A percentile compares a stretch with the other conserved stretches of the same genome.
Evolutionary conservation across 2,329 filamentous ascomycete species (phyloP).

Genomic region (Aspergillus hiratsukae): DNA sequence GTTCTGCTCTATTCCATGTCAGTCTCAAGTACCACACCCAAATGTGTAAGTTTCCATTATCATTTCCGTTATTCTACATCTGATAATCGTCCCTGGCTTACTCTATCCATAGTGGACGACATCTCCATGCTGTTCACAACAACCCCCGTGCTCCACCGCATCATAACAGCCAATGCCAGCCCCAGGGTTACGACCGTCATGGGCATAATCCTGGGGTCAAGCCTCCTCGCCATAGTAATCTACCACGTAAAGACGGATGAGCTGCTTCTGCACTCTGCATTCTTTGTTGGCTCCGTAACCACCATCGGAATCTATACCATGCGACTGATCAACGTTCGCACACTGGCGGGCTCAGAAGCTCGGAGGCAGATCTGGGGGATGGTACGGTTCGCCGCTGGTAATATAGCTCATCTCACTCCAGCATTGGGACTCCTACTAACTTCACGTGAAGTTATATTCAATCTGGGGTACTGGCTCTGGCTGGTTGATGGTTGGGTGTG

Average conservation of each 20-base stretch:
- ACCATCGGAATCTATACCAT: slow-evolving; percentile 15
- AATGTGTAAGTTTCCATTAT: slow-evolving; percentile 16
- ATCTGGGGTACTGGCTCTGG: slow-evolving; percentile 19
- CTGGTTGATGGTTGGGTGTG: slow-evolving; percentile 23
- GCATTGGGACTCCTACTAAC: background rate
- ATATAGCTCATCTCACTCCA: background rate
- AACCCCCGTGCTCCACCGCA: slow-evolving; percentile 17
- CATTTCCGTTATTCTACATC: background rate
- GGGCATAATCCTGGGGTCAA: slow-evolving; percentile 2
- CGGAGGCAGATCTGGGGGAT: slow-evolving; percentile 16
- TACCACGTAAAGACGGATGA: slow-evolving; percentile 17
- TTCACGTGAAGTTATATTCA: slow-evolving; percentile 12
- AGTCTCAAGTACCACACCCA: slow-evolving; percentile 27
- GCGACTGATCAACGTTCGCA: slow-evolving; percentile 10
- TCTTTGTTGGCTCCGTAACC: slow-evolving; percentile 10
- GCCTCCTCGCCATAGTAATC: slow-evolving; percentile 3
- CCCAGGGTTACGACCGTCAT: slow-evolving; percentile 3
- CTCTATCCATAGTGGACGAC: slow-evolving; percentile 15
- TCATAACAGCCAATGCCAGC: slow-evolving; percentile 13
- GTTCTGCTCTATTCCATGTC: slow-evolving; percentile 22
- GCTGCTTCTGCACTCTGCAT: slow-evolving; percentile 12
- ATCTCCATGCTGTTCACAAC: slow-evolving; percentile 21
- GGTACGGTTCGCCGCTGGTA: slow-evolving; percentile 17
- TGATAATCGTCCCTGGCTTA: background rate
- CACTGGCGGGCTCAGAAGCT: slow-evolving; percentile 4